Conservation (phyloP, 2,329 filamentous ascomycete genomes). For the Cladosporium colombiae region DNA sequence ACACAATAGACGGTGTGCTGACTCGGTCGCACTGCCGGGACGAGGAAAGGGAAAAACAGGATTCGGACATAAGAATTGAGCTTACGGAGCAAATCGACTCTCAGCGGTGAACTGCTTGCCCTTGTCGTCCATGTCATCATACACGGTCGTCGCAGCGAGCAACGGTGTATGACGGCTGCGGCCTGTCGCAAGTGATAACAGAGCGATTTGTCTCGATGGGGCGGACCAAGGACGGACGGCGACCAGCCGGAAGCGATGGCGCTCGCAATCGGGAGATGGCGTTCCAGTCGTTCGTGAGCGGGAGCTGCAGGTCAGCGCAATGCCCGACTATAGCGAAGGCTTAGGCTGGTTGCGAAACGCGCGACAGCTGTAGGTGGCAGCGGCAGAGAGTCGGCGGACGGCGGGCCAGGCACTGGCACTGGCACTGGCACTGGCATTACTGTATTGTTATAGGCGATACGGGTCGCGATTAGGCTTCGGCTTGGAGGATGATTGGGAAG, state of each 20-base stretch:
- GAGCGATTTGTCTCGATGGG: background rate
- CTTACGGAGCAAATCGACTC: background rate
- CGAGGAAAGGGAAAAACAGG: background rate
- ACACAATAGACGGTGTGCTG: conserved; percentile 14
- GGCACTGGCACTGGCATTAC: background rate
- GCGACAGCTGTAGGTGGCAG: background rate
- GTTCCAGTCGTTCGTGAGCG: background rate
- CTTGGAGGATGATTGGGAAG: background rate
- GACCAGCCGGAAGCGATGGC: conserved; percentile 14
- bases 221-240: background rate
- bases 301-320: conserved; percentile 8
- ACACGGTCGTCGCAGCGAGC: background rate
- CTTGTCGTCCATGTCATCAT: conserved; percentile 11
- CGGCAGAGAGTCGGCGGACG: background rate
- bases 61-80: conserved; percentile 1
- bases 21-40: background rate
- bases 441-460: conserved; percentile 1
- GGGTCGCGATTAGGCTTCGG: conserved; percentile 7
- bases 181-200: background rate
- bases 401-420: background rate
- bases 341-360: conserved; percentile 8
- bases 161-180: conserved; percentile 1
- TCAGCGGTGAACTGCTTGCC: conserved; percentile 7
- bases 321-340: conserved; percentile 12
- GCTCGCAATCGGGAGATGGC: background rate